These are phyloP conservation scores for Pestalotiopsis fici DNA, from an alignment of 2,329 filamentous ascomycete species.

Conservation along the genomic window DNA sequence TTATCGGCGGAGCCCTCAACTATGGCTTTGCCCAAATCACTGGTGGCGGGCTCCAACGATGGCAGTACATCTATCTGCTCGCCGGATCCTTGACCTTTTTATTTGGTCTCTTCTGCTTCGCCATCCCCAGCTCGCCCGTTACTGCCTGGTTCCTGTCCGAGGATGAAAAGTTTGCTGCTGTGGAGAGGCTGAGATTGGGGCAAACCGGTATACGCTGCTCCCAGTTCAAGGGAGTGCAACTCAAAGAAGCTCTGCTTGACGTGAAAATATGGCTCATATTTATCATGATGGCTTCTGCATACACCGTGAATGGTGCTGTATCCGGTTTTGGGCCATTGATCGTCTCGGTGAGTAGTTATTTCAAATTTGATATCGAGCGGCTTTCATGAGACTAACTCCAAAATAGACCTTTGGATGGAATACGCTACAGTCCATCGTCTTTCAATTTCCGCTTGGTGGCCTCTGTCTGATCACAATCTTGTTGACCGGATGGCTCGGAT, in stretches of 20 bases:
- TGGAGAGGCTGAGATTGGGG: conserved; percentile 61
- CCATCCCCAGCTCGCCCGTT: conserved; percentile 65
- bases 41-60: conserved; percentile 54
- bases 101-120: conserved; percentile 66
- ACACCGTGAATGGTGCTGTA: conserved; percentile 72
- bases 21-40: conserved; percentile 68
- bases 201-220: conserved; percentile 66
- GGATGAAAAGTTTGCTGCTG: conserved; percentile 64
- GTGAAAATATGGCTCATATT: conserved; percentile 64
- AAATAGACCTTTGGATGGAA: conserved; percentile 63
- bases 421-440: conserved; percentile 65
- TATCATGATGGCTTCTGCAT: conserved; percentile 70
- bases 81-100: conserved; percentile 64
- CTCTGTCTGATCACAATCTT: conserved; percentile 70
- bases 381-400: background rate
- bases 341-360: conserved; percentile 44
- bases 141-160: conserved; percentile 68
- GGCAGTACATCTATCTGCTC: conserved; percentile 73
- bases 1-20: conserved; percentile 65
- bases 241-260: conserved; percentile 60
- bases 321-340: conserved; percentile 72
- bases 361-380: background rate
- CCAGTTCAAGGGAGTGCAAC: conserved; percentile 59
- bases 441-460: conserved; percentile 73
- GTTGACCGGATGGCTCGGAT: conserved; percentile 64